Evolutionary conservation across 371 early-diverging fungal genomes (phyloP), one percentile per base, ranked within the genome.

Genomic region (Mucor saturninus): DNA sequence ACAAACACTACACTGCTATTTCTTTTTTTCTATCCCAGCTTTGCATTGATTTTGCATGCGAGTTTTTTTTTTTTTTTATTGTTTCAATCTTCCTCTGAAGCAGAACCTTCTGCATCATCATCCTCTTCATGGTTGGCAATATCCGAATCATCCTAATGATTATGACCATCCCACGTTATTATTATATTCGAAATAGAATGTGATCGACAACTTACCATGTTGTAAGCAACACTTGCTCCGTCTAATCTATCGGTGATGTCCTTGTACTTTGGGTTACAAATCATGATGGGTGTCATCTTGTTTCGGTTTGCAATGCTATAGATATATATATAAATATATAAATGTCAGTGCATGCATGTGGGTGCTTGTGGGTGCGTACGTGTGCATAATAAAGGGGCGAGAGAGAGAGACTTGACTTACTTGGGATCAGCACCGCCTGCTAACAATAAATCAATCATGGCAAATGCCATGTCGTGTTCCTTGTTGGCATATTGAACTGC

Each of bases 381-480:
- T 21, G 21, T 21, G 21, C 21, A 21, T 21, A 21, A 21, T 21
- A 21, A 21, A 21, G 21, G 21, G 21, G 21, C 21, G 21, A 21
- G 21, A 21, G 21, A 21, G 21, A 28, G n/a, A 55, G 37, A 8
- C 1, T 35, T 28, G 42, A 7, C 9, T 59, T 72, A 79, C 74
- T 63, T 77, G 26, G 84, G 75, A 43, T 86, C 78, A 40, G 89
- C 86, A 28, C 85, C 88, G 15, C 73, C 83, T 9, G 68, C 68
- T 43, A 87, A 49, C 29, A 90, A 77, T 57, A 83, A 61, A 49
- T 81, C 79, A 4, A 82, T 85, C 71, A 88, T 86, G 2, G 76
- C 76, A 11, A 79, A 54, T 7, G 85, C 84, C 54, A 68, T 71
- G 26, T 82, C 81, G 5, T 77, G 70, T 50, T 81, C 78, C 30